Evolutionary conservation across 1,284 basidiomycete genomes (phyloP), one percentile per base, ranked within the genome.

Genomic region (Apiotrichum domesticum): DNA sequence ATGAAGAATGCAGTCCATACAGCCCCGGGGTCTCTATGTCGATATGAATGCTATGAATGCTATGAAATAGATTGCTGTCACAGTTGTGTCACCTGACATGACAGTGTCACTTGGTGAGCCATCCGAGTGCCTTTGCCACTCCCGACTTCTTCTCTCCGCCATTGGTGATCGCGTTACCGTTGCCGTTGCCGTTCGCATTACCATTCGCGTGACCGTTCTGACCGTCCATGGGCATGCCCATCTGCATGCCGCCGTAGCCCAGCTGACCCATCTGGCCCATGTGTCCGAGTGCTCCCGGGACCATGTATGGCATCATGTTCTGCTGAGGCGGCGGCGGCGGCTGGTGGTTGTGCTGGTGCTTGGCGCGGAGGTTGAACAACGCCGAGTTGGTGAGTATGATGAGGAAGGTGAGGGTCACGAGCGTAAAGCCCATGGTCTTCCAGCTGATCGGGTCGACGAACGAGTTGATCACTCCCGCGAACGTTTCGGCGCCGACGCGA

Each of bases 381-480:
- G 91, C 79, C 6, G 87, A 81, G 77, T 93, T 93, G 74, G 91
- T 84, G 75, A 93, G 86, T 41, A 88, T 78, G 34, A 89, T 88
- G 61, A 91, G 71, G 75, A 90, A 90, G 14, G 85, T 81, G 51
- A 92, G 77, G 35, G 88, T 90, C 59, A 85, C 84, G 67, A 92
- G 73, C 11, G 86, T 85, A 77, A 92, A 92, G 63, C 89, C 90
- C 79, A 98, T 80, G 14, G 91, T 94, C 79, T 95, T 96, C 90
- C 92, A 97, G 74, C 87, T 93, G 72, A 98, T 94, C 45, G 89
- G 87, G 71, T 98, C 95, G 35, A 98, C 89, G 72, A 98, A 98
- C 7, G 90, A 86, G 74, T 98, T 96, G 66, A 97, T 85, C 41
- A 97, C 89, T 67, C 96, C 94, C 49, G 91, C 95, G 73, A 98